phyloP scores from a whole-genome alignment of 345 rosid genomes.

The Eucalyptus victrix region DNA sequence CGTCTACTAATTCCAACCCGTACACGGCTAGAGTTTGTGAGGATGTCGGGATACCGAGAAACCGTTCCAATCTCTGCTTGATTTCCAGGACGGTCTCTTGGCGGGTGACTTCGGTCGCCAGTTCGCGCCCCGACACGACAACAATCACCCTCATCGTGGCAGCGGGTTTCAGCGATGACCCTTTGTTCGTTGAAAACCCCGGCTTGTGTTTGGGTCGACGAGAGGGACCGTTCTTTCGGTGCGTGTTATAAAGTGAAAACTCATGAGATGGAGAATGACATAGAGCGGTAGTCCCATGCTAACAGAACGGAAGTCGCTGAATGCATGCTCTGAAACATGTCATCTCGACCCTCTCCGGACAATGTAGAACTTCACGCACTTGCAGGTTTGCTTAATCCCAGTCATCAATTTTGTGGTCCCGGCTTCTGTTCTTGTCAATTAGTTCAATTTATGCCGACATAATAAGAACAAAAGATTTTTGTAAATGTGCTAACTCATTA shows the following conservation, averaged over 20 bases:
- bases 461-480: neutral
- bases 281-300: neutral
- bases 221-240: neutral
- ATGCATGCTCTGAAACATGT: neutral
- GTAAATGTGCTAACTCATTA: neutral
- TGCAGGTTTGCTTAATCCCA: neutral
- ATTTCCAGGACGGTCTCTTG: constrained; percentile 53
- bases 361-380: neutral
- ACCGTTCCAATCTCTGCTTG: constrained; percentile 40
- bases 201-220: neutral
- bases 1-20: constrained; percentile 79
- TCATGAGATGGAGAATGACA: neutral
- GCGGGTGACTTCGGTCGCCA: constrained; percentile 34
- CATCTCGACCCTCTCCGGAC: neutral
- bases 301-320: neutral
- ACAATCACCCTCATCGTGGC: constrained; percentile 37
- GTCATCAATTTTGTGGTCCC: neutral
- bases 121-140: constrained; percentile 29
- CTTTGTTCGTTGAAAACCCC: neutral
- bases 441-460: neutral
- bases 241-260: neutral
- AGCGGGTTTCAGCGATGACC: neutral
- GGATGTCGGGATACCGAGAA: constrained; percentile 36
- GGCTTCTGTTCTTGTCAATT: neutral
- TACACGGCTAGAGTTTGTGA: constrained; percentile 45